Base-by-base conservation (phyloP, 306 rosid genomes). In the Lathyrus tuberosus region DNA sequence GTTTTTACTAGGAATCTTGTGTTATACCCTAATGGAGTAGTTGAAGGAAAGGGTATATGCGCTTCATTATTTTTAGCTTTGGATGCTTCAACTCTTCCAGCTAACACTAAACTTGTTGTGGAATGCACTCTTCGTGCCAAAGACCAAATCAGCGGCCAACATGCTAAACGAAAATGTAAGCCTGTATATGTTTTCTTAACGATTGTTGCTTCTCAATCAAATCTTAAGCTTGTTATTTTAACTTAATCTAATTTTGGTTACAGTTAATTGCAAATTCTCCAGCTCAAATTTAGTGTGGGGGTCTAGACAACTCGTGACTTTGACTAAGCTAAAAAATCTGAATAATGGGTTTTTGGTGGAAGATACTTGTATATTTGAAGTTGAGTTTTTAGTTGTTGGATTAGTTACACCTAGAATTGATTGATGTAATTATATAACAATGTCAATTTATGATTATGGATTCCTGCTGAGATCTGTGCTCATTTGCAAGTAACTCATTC, bases 301-400 rank as follows among this genome's bases (percentile, higher is more conserved):
- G 0, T 33, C 20, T 0, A 61, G 61, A 31, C 24, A 31, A 22
- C 26, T 80, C 4, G 6, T 84, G 72, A n/a, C 81, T 0, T 22
- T 78, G 75, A 53, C 83, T 26, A 78, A 57, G 40, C 13, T 84
- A 2, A 63, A 69, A 38, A 72, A 84, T 28, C 63, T 69, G 7
- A 28, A 49, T 0, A 41, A 4, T 33, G 85, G 85, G 0, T 51
- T 71, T 58, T 30, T 84, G 30, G 66, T 78, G 64, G 24, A 10
- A 0, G 71, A 81, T 69, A 35, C 6, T 1, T 78, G 83, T 56
- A 59, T 84, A 8, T 41, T 81, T 26, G 81, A 78, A 65, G 52
- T 61, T 42, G 73, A 84, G 17, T 18, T 74, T 37, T 52, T 17
- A 52, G 51, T 84, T 65, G 60, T 81, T 70, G 83, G 88, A 8